Conservation (phyloP, 306 rosid species). For the Lathyrus tuberosus region DNA sequence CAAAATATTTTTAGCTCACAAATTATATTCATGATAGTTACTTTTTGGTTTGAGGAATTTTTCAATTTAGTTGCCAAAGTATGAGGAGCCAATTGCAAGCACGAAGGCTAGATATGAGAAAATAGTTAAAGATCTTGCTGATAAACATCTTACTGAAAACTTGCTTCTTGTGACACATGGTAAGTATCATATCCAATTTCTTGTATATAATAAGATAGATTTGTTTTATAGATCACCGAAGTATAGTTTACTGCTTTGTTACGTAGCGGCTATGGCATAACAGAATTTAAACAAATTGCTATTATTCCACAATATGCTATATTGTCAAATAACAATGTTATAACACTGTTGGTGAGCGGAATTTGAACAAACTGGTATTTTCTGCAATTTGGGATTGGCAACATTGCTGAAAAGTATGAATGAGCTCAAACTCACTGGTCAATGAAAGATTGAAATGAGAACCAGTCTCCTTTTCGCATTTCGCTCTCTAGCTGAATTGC, state of each 20-base stretch:
- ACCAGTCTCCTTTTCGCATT: background rate
- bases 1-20: no score
- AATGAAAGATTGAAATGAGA: background rate
- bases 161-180: constrained; percentile 95
- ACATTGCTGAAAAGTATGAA: background rate
- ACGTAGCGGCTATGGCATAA: no score
- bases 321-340: no score
- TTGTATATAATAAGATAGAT: no score
- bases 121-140: constrained; percentile 70
- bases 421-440: background rate
- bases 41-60: constrained; percentile 34
- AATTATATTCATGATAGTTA: no score
- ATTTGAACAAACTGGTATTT: no score
- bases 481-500: constrained; percentile 15
- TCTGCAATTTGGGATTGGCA: background rate
- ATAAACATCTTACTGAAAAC: constrained; percentile 68
- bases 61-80: constrained; percentile 62
- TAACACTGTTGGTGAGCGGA: no score
- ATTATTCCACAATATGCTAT: no score
- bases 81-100: constrained; percentile 55
- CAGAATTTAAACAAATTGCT: background rate
- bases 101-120: constrained; percentile 65
- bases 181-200: constrained; percentile 50
- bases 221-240: no score
- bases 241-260: constrained; percentile 3